Conservation (phyloP, 176 grass and related monocot genomes). For the Aegilops speltoides region DNA sequence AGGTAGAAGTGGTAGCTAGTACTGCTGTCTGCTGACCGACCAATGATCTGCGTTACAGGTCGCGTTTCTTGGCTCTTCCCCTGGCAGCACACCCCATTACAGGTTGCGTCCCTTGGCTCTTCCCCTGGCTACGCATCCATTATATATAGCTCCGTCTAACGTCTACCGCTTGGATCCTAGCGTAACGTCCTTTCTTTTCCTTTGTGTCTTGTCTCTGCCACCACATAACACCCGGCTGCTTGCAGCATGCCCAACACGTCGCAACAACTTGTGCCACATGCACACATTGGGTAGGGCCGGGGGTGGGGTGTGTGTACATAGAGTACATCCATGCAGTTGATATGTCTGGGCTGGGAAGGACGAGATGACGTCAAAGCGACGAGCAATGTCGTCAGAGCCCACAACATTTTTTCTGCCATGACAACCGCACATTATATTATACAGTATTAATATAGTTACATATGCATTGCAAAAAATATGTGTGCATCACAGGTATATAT, state of each 20-base stretch:
- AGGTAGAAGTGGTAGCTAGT: background rate
- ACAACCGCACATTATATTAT: too few relatives aligned
- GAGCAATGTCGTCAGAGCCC: too few relatives aligned
- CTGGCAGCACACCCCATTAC: background rate
- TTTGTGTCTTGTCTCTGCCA: background rate
- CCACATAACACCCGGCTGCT: conserved; percentile 1
- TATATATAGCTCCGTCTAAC: background rate
- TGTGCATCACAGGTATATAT: too few relatives aligned
- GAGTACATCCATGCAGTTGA: background rate
- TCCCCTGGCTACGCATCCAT: background rate
- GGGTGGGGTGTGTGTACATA: too few relatives aligned
- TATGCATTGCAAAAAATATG: too few relatives aligned
- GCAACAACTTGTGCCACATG: background rate
- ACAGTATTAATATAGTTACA: too few relatives aligned
- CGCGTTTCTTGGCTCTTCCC: background rate
- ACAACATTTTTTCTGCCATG: too few relatives aligned
- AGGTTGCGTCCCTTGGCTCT: background rate
- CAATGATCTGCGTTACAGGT: background rate
- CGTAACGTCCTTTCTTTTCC: background rate
- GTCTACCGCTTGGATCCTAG: too few relatives aligned
- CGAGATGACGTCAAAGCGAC: too few relatives aligned
- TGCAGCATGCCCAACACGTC: background rate
- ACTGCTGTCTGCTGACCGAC: background rate
- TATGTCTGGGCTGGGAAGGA: background rate
- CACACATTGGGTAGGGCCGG: background rate